Evolutionary conservation across 1,284 basidiomycete genomes (phyloP).

Genomic region (Hemileia vastatrix): DNA sequence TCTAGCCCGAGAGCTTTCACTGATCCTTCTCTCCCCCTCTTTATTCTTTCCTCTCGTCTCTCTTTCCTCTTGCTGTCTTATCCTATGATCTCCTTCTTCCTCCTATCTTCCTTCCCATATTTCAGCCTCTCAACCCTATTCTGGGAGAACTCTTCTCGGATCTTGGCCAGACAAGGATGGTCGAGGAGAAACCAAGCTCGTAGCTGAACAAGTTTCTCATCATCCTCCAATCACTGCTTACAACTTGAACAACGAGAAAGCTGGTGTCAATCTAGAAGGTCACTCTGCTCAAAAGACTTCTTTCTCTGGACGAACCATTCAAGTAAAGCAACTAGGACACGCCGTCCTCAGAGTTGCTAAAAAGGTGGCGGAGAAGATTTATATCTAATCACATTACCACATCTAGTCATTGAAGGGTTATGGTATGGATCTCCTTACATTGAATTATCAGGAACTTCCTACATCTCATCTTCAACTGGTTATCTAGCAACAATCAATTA

Average conservation of each 20-base stretch:
- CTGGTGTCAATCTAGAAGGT: conserved; percentile 70
- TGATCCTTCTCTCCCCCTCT: not conserved
- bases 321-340: conserved; percentile 93
- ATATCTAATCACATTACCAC: conserved; percentile 79
- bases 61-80: too few species aligned
- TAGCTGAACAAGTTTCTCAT: conserved; percentile 93
- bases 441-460: conserved; percentile 72
- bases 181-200: conserved; percentile 72
- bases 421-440: conserved; percentile 54
- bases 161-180: conserved; percentile 70
- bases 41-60: not conserved
- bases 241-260: conserved; percentile 70
- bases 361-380: conserved; percentile 56
- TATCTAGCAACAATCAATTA: conserved; percentile 55
- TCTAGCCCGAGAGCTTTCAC: not conserved
- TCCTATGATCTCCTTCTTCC: conserved; percentile 57
- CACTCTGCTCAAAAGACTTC: conserved; percentile 90
- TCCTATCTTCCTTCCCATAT: not conserved
- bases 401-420: conserved; percentile 44
- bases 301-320: conserved; percentile 59
- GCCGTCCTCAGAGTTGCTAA: conserved; percentile 66
- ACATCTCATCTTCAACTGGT: conserved; percentile 72
- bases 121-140: conserved; percentile 83
- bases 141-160: conserved; percentile 85
- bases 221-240: conserved; percentile 52